phyloP scores from a whole-genome alignment of 2,329 filamentous ascomycete species.

The Coccinonectria pachysandricola region DNA sequence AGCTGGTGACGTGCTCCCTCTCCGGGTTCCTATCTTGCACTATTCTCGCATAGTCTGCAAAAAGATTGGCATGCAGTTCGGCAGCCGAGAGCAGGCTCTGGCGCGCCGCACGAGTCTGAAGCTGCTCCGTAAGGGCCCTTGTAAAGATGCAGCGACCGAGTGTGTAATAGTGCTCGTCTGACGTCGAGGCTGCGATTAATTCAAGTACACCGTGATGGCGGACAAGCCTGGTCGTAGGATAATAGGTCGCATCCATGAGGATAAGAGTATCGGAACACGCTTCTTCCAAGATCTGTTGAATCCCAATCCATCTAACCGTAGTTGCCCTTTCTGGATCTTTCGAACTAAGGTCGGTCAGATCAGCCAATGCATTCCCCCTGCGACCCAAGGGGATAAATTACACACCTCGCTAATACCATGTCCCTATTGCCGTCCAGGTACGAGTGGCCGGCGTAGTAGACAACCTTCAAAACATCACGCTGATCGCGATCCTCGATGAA shows the following conservation, averaged over 20 bases:
- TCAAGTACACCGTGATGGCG: slow-evolving; percentile 45
- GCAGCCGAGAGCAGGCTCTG: slow-evolving; percentile 37
- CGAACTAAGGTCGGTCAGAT: slow-evolving; percentile 29
- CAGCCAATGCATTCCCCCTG: background rate
- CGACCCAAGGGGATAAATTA: background rate
- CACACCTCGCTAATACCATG: slow-evolving; percentile 46
- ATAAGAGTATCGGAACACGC: slow-evolving; percentile 45
- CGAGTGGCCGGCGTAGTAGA: slow-evolving; percentile 47
- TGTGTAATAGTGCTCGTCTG: slow-evolving; percentile 38
- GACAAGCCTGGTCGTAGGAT: slow-evolving; percentile 41
- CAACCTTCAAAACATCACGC: slow-evolving; percentile 46
- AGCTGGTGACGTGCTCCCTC: slow-evolving; percentile 35
- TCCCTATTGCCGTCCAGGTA: slow-evolving; percentile 45
- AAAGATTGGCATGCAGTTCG: slow-evolving; percentile 43
- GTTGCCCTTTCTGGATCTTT: slow-evolving; percentile 33
- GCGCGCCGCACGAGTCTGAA: slow-evolving; percentile 37
- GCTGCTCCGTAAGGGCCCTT: slow-evolving; percentile 36
- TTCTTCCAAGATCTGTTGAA: slow-evolving; percentile 47
- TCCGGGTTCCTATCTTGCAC: slow-evolving; percentile 40
- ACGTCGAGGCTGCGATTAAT: slow-evolving; percentile 44
- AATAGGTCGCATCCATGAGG: slow-evolving; percentile 50
- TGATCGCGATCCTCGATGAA: slow-evolving; percentile 44
- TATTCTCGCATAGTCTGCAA: slow-evolving; percentile 41
- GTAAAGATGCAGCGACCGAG: slow-evolving; percentile 45
- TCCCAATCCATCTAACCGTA: slow-evolving; percentile 43